A percentile compares a stretch with the other conserved stretches of the same genome.
phyloP scores from a whole-genome alignment of 1,139 yeast genomes.

The Nematodospora anomalae region DNA sequence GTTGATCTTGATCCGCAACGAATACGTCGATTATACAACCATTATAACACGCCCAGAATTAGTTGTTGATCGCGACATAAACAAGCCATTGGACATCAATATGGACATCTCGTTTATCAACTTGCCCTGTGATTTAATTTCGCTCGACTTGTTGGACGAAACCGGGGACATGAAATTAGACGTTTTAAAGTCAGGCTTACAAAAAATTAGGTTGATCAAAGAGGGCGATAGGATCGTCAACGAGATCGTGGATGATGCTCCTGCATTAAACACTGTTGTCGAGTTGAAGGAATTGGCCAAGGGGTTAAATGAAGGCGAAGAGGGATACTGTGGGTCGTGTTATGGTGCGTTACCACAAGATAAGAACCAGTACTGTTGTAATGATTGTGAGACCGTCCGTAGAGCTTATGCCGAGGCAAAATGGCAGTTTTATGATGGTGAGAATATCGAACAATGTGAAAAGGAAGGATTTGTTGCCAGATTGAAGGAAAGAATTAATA shows the following conservation, averaged over 20 bases:
- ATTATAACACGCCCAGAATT: constrained; percentile 75
- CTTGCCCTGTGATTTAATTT: constrained; percentile 72
- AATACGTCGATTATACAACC: constrained; percentile 70
- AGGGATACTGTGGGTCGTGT: constrained; percentile 80
- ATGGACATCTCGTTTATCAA: constrained; percentile 80
- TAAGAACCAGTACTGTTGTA: constrained; percentile 70
- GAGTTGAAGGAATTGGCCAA: constrained; percentile 35
- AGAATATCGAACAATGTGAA: constrained; percentile 85
- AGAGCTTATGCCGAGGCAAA: constrained; percentile 71
- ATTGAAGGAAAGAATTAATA: constrained; percentile 53
- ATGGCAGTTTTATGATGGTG: constrained; percentile 93
- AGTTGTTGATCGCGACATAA: constrained; percentile 84
- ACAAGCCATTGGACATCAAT: constrained; percentile 72
- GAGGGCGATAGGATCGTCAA: constrained; percentile 21
- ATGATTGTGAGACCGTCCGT: constrained; percentile 79
- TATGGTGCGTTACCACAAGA: constrained; percentile 79
- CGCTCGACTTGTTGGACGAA: constrained; percentile 64
- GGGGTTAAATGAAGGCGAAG: constrained; percentile 36
- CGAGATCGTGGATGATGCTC: constrained; percentile 32
- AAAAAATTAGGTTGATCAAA: constrained; percentile 60
- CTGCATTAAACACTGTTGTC: constrained; percentile 27
- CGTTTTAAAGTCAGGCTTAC: constrained; percentile 67
- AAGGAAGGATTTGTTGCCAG: constrained; percentile 74
- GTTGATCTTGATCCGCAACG: constrained; percentile 63
- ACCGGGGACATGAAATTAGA: constrained; percentile 83